Base-by-base conservation (phyloP, 768 basidiomycete species). In the Lactifluus echinatus region DNA sequence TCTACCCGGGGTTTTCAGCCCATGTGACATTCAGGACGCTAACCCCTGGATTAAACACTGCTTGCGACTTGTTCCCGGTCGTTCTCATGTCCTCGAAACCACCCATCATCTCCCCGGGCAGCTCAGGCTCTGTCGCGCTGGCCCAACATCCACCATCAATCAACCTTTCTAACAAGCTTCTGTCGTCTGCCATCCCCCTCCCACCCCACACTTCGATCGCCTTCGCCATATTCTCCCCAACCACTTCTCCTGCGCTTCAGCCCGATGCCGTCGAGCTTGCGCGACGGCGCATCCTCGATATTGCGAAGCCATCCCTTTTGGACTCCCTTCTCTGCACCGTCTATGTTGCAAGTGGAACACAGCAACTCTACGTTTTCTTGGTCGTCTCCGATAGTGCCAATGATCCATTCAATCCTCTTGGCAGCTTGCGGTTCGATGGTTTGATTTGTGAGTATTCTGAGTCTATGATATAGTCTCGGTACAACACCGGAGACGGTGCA, bases 301-400 rank as follows among this genome's bases (percentile, higher is more conserved):
- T 70, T 46, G 75, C 77, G 57, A 55, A 64, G 10, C 65, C 71
- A 12, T 28, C 74, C 3, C 68, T 87, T 49, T 61, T 76, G 7
- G 75, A 79, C 6, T 79, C 81, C 10, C 66, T 83, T 26, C 67
- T 87, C 23, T 71, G 79, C 42, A 75, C 76, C 58, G 76, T 80
- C 26, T 73, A 79, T 60, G 68, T 81, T 46, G 72, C 72, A 33
- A 68, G 74, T 50, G 69, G 71, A 24, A 66, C 73, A 8, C 74
- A 72, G n/a, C 64, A 69, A 24, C 73, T 88, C 53, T 80, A 85
- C 69, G 75, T 81, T n/a, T 89, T 86, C 66, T 68, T 70, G 15
- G 68, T 87, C 28, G 72, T 74, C 17, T 70, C 64, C 2, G 71
- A 73, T 46, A 55, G 60, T 15, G 60, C 67, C 33, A 68, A 70